A percentile compares a stretch with the other conserved stretches of the same genome.
Conservation (phyloP, 352 stramenopile species). For the Phytophthora pluvialis region DNA sequence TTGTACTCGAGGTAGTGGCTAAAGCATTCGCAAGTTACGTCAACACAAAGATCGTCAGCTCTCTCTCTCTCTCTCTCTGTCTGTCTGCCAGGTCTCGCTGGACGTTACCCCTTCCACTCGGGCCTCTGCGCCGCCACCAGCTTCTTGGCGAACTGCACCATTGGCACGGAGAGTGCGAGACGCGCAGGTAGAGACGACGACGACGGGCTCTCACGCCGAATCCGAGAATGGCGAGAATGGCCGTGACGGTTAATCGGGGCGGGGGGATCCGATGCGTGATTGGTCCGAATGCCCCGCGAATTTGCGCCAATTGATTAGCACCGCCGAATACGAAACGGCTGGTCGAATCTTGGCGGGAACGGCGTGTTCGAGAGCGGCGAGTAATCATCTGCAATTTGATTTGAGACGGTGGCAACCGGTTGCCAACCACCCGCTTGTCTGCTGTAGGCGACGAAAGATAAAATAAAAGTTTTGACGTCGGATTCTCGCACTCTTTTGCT, state of each 20-base stretch:
- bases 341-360: constrained; percentile 8
- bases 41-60: constrained; percentile 1
- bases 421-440: no score
- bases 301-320: constrained; percentile 6
- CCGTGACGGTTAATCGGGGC: neutral
- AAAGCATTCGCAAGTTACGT: no score
- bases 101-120: constrained; percentile 68
- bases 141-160: constrained; percentile 90
- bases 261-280: constrained; percentile 2
- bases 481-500: constrained; percentile 17
- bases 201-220: neutral
- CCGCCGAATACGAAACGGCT: neutral
- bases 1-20: constrained; percentile 93
- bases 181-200: no score
- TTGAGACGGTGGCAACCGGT: neutral
- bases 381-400: constrained; percentile 4
- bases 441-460: constrained; percentile 23
- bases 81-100: neutral
- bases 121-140: constrained; percentile 69
- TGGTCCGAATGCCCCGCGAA: constrained; percentile 7
- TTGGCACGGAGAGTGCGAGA: constrained; percentile 13
- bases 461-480: constrained; percentile 14
- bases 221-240: constrained; percentile 17
- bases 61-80: constrained; percentile 2
- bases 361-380: constrained; percentile 3